phyloP scores from a whole-genome alignment of 164 flowering plant species.

The Dillenia suffruticosa region DNA sequence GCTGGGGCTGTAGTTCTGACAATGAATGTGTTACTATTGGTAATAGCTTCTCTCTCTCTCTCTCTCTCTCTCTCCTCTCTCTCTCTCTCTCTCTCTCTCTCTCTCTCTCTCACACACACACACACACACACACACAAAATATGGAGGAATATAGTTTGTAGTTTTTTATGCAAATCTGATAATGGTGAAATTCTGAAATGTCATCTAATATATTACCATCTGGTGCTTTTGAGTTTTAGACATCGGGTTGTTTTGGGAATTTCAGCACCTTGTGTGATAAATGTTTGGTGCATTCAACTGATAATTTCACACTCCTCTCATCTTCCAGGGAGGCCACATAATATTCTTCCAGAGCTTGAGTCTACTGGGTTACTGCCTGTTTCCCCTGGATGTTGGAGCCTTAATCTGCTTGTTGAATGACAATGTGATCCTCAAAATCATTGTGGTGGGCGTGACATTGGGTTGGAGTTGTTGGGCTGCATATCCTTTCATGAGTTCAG shows the following conservation, averaged over 20 bases:
- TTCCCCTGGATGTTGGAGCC: conserved; percentile 89
- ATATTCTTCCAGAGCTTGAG: conserved; percentile 96
- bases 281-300: too few relatives aligned
- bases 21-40: conserved; percentile 88
- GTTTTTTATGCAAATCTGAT: too few relatives aligned
- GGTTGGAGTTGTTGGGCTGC: conserved; percentile 99
- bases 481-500: conserved; percentile 97
- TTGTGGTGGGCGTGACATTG: conserved; percentile 77
- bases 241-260: neutral
- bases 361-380: conserved; percentile 90
- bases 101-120: conserved; percentile 1
- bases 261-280: neutral
- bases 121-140: neutral
- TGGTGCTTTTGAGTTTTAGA: neutral
- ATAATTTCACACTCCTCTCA: too few relatives aligned
- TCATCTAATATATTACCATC: too few relatives aligned
- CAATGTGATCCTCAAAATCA: conserved; percentile 65
- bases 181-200: too few relatives aligned
- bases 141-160: too few relatives aligned
- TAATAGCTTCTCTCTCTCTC: conserved; percentile 23
- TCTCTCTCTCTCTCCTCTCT: conserved; percentile 10
- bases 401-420: conserved; percentile 80
- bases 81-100: conserved; percentile 7
- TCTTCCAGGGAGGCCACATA: conserved; percentile 85
- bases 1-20: conserved; percentile 95